These are phyloP conservation scores for Hansenula sp. DNA, from an alignment of 1,139 yeast genomes.

Conservation along the genomic window DNA sequence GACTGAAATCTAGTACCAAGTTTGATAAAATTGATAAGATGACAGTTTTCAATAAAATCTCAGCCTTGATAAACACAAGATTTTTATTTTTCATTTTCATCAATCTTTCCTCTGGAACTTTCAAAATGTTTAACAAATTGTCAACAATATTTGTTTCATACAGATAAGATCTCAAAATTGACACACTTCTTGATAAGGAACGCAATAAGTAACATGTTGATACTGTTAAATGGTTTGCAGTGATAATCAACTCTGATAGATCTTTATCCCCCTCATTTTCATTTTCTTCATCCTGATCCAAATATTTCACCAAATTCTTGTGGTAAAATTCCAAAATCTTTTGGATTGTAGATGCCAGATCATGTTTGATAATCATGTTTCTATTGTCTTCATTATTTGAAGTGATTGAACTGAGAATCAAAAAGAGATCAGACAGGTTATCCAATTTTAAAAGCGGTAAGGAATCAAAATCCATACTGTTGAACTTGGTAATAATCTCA, in stretches of 20 bases:
- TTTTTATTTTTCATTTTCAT: conserved; percentile 10
- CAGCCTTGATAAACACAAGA: conserved; percentile 29
- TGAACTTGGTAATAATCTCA: conserved; percentile 21
- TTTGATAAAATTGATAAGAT: conserved; percentile 72
- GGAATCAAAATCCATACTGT: conserved; percentile 15
- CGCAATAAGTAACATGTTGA: conserved; percentile 55
- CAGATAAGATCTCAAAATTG: conserved; percentile 63
- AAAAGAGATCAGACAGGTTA: conserved; percentile 28
- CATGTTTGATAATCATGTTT: conserved; percentile 24
- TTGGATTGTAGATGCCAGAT: conserved; percentile 23
- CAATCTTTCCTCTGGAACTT: conserved; percentile 26
- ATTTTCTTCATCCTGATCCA: not conserved
- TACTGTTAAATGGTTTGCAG: conserved; percentile 27
- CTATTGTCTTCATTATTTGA: conserved; percentile 28
- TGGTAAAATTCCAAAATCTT: conserved; percentile 25
- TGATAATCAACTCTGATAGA: conserved; percentile 2
- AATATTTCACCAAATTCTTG: conserved; percentile 15
- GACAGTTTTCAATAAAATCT: conserved; percentile 46
- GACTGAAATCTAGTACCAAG: conserved; percentile 74
- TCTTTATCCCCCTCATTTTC: not conserved
- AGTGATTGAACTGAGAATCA: conserved; percentile 29
- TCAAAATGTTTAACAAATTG: conserved; percentile 37
- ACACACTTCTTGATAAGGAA: conserved; percentile 71
- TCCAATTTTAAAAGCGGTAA: conserved; percentile 19
- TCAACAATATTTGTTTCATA: conserved; percentile 53